Evolutionary conservation across 2,329 filamentous ascomycete genomes (phyloP).

Genomic region (Gnomoniopsis sp.): DNA sequence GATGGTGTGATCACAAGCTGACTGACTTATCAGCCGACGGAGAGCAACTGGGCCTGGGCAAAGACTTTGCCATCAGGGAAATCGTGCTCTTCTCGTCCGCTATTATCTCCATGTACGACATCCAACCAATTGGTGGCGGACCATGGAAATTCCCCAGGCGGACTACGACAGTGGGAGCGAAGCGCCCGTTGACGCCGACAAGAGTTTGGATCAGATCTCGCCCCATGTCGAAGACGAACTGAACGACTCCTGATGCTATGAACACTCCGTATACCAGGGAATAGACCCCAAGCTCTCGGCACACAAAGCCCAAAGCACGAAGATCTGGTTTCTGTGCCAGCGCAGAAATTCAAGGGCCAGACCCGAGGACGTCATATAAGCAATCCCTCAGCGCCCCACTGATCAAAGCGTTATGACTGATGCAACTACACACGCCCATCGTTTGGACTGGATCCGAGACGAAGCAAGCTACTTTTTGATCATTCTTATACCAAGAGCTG

Average conservation of each 20-base stretch:
- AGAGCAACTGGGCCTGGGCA: slow-evolving; percentile 30
- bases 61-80: slow-evolving; percentile 30
- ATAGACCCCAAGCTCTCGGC: too few species aligned
- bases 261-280: not conserved
- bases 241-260: not conserved
- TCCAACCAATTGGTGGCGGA: slow-evolving; percentile 23
- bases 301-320: too few species aligned
- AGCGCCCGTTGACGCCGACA: slow-evolving; percentile 2
- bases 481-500: too few species aligned
- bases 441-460: too few species aligned
- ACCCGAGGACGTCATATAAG: too few species aligned
- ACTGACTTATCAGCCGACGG: slow-evolving; percentile 26
- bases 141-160: slow-evolving; percentile 16
- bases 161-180: slow-evolving; percentile 5
- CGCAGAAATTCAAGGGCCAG: too few species aligned
- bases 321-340: too few species aligned
- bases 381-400: too few species aligned
- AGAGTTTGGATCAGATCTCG: slow-evolving; percentile 14
- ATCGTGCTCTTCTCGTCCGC: slow-evolving; percentile 32
- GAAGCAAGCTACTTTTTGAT: too few species aligned
- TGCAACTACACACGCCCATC: too few species aligned
- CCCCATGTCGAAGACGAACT: not conserved
- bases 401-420: too few species aligned
- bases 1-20: not conserved
- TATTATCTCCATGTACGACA: slow-evolving; percentile 35